Conservation (phyloP, 2,329 filamentous ascomycete species). For the Ophiosphaerella korrae region DNA sequence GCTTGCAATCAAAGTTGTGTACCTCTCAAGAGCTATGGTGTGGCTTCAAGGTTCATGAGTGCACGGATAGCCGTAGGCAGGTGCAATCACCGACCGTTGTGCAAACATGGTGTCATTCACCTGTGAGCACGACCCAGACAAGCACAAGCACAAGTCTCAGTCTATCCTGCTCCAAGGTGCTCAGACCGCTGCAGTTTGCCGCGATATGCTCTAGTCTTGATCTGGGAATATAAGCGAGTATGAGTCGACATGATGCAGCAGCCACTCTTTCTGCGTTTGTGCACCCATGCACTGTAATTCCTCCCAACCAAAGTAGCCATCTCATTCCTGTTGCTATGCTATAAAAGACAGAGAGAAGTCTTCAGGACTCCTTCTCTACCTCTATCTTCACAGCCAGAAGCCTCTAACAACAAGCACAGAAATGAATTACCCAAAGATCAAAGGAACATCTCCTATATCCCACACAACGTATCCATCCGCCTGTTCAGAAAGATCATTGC, state of each 20-base stretch:
- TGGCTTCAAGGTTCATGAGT: no score
- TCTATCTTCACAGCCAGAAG: background rate
- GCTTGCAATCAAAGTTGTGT: background rate
- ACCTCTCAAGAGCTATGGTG: background rate
- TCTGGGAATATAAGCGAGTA: constrained; percentile 1
- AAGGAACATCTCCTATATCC: constrained; percentile 18
- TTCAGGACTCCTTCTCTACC: background rate
- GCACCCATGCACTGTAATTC: background rate
- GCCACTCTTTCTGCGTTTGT: background rate
- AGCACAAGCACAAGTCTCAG: no score
- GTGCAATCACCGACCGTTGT: no score
- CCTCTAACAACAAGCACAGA: background rate
- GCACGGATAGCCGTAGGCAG: no score
- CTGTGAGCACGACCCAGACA: no score
- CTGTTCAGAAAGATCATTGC: background rate
- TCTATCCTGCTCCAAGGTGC: no score
- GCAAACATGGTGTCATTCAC: no score
- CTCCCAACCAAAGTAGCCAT: no score
- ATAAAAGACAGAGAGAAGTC: background rate
- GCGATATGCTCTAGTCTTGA: no score
- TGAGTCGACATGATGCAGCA: constrained; percentile 9
- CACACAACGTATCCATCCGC: constrained; percentile 7
- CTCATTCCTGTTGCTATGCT: no score
- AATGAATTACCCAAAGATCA: background rate
- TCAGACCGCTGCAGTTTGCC: no score